phyloP scores from a whole-genome alignment of 129 eudicot species.

The Tanacetum coccineum region DNA sequence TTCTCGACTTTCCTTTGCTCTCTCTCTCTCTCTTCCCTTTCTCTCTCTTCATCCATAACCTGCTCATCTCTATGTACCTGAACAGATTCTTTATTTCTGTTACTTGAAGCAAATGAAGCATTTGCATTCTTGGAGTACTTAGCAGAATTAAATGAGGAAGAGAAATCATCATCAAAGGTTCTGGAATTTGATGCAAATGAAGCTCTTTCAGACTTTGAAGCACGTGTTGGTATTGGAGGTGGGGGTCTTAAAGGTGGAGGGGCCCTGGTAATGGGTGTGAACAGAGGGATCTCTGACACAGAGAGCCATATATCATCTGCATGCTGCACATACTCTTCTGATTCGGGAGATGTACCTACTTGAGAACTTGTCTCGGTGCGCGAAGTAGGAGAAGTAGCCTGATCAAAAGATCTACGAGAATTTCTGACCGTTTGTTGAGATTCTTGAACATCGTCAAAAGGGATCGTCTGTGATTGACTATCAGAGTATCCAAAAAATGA shows the following conservation, averaged over 20 bases:
- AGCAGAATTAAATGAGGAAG: constrained; percentile 39
- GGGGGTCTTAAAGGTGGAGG: constrained; percentile 97
- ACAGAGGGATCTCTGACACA: constrained; percentile 88
- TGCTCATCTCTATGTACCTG: constrained; percentile 49
- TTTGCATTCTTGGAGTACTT: constrained; percentile 48
- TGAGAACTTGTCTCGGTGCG: constrained; percentile 44
- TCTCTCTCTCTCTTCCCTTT: constrained; percentile 53
- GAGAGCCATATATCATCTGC: constrained; percentile 73
- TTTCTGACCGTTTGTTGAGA: constrained; percentile 46
- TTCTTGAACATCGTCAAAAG: constrained; percentile 49
- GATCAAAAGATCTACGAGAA: constrained; percentile 38
- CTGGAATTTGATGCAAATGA: constrained; percentile 41
- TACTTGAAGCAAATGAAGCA: constrained; percentile 27
- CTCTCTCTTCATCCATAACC: constrained; percentile 34
- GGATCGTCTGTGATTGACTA: constrained; percentile 44
- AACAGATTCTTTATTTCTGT: constrained; percentile 50
- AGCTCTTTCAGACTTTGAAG: constrained; percentile 44
- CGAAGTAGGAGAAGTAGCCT: constrained; percentile 43
- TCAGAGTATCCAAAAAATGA: constrained; percentile 47
- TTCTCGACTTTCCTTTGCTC: constrained; percentile 54
- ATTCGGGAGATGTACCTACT: constrained; percentile 42
- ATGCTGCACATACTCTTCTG: constrained; percentile 43
- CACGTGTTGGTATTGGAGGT: constrained; percentile 61
- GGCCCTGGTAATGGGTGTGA: constrained; percentile 67
- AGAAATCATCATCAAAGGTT: constrained; percentile 44